These are phyloP conservation scores for Wakefieldia striispora DNA, from an alignment of 768 basidiomycete genomes.

Conservation along the genomic window DNA sequence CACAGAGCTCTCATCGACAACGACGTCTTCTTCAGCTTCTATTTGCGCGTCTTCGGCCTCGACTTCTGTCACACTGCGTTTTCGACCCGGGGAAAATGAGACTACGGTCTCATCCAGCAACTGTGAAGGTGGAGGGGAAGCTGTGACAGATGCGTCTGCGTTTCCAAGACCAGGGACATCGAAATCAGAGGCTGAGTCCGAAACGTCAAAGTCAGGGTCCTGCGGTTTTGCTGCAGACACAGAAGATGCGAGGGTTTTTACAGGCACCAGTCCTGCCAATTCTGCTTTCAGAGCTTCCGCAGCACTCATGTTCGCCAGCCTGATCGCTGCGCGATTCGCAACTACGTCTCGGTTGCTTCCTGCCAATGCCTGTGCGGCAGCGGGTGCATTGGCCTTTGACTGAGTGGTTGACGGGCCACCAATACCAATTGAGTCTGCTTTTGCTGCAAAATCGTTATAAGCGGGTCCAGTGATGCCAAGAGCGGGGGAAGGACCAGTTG, in stretches of 20 bases:
- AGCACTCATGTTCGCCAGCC: conserved; percentile 96
- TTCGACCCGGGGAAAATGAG: conserved; percentile 31
- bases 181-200: conserved; percentile 33
- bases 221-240: conserved; percentile 34
- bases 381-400: conserved; percentile 54
- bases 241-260: conserved; percentile 35
- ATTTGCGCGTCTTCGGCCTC: conserved; percentile 40
- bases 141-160: conserved; percentile 18
- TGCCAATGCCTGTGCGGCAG: conserved; percentile 70
- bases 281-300: conserved; percentile 93
- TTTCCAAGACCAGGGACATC: conserved; percentile 35
- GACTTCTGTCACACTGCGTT: conserved; percentile 46
- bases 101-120: conserved; percentile 20
- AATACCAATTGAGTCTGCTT: conserved; percentile 74
- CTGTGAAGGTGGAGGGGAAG: conserved; percentile 11
- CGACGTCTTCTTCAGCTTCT: conserved; percentile 24
- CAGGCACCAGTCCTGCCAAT: conserved; percentile 54
- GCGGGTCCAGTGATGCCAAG: conserved; percentile 28
- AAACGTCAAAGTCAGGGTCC: conserved; percentile 19
- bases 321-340: conserved; percentile 83
- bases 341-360: conserved; percentile 91
- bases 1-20: conserved; percentile 37
- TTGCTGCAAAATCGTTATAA: conserved; percentile 68
- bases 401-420: conserved; percentile 61
- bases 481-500: conserved; percentile 29